Conservation (phyloP, 495 filamentous ascomycete genomes). For the Symbiotaphrina buchneri region DNA sequence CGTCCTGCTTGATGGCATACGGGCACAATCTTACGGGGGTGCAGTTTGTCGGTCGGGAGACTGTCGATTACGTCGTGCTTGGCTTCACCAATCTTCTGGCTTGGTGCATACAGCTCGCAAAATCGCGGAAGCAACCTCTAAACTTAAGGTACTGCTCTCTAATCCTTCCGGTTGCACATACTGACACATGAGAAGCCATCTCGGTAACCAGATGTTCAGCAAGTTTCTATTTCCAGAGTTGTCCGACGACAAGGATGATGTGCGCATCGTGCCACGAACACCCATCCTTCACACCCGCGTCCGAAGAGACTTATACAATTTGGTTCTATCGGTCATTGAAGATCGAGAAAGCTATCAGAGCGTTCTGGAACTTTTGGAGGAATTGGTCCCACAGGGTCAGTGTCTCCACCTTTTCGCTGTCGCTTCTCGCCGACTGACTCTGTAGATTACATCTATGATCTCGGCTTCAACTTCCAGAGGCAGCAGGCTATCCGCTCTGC, state of each 20-base stretch:
- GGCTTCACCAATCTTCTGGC: conserved; percentile 24
- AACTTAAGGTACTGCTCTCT: conserved; percentile 15
- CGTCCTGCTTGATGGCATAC: neutral
- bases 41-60: conserved; percentile 27
- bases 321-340: conserved; percentile 34
- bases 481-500: conserved; percentile 43
- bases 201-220: conserved; percentile 37
- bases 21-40: too few relatives aligned
- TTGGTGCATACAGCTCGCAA: conserved; percentile 24
- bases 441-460: conserved; percentile 29
- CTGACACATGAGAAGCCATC: conserved; percentile 13
- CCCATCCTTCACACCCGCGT: conserved; percentile 30
- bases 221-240: conserved; percentile 49
- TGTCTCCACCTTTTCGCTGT: conserved; percentile 9
- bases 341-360: conserved; percentile 24
- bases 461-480: conserved; percentile 36
- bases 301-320: conserved; percentile 37
- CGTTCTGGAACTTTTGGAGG: conserved; percentile 27
- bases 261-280: conserved; percentile 12
- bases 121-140: conserved; percentile 18
- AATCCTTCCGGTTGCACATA: neutral
- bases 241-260: conserved; percentile 10
- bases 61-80: conserved; percentile 21
- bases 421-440: conserved; percentile 8
- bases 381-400: conserved; percentile 24